Conservation (phyloP, 1,139 yeast species). For the Diutina scorzettiae region DNA sequence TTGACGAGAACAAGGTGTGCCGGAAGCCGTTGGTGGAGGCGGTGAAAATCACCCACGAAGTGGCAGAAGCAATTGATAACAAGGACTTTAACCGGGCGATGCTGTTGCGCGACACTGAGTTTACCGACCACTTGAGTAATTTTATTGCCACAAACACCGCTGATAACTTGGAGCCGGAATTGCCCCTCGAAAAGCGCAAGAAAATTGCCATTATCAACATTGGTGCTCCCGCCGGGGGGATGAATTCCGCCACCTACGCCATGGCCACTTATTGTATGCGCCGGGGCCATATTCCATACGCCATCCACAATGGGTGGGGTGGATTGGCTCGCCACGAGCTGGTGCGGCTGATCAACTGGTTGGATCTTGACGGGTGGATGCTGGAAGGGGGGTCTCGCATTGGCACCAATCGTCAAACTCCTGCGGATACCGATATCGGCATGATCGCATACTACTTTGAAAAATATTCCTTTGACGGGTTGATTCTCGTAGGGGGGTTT, state of each 20-base stretch:
- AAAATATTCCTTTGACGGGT: slow-evolving; percentile 61
- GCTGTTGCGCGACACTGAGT: slow-evolving; percentile 58
- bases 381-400: slow-evolving; percentile 71
- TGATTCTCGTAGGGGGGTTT: slow-evolving; percentile 67
- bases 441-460: slow-evolving; percentile 68
- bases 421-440: slow-evolving; percentile 56
- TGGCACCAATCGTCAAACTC: slow-evolving; percentile 68
- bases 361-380: slow-evolving; percentile 64
- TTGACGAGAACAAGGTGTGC: slow-evolving; percentile 59
- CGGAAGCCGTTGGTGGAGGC: slow-evolving; percentile 64
- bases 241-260: slow-evolving; percentile 68
- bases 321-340: slow-evolving; percentile 72
- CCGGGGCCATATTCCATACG: slow-evolving; percentile 61
- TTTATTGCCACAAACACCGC: slow-evolving; percentile 60
- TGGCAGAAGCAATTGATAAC: slow-evolving; percentile 51
- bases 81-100: slow-evolving; percentile 56
- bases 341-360: slow-evolving; percentile 50
- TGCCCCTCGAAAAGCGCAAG: slow-evolving; percentile 45
- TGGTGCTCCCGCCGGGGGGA: slow-evolving; percentile 79
- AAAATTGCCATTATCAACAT: slow-evolving; percentile 69
- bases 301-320: slow-evolving; percentile 65
- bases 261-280: slow-evolving; percentile 67
- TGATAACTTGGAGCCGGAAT: slow-evolving; percentile 51
- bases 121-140: slow-evolving; percentile 59
- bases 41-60: slow-evolving; percentile 55